These are phyloP conservation scores for Solanum chiquidenum DNA, from an alignment of 257 asterid species.

Conservation along the genomic window DNA sequence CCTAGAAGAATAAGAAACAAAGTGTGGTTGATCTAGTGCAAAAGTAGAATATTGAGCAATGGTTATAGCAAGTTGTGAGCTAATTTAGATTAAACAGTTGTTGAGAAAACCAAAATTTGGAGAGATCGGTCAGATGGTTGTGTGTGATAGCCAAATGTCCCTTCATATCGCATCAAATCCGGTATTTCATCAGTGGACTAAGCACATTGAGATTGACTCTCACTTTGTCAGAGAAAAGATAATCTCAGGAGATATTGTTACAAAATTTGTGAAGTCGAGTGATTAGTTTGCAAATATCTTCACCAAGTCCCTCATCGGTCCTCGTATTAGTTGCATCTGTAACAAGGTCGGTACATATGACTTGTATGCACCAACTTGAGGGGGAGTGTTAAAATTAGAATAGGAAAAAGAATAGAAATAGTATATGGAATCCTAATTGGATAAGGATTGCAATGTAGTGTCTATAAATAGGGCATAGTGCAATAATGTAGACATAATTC, in stretches of 20 bases:
- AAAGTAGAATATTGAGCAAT: not conserved
- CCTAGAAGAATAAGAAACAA: not conserved
- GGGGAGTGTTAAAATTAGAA: not conserved
- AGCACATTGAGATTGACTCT: not conserved
- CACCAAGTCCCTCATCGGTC: not conserved
- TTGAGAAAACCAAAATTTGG: not conserved
- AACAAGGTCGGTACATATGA: not conserved
- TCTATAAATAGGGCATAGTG: not conserved
- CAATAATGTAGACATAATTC: not conserved
- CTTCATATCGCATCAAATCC: not conserved
- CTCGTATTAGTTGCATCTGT: not conserved
- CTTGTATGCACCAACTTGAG: not conserved
- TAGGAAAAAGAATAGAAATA: not conserved
- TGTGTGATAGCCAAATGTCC: not conserved
- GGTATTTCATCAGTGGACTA: not conserved
- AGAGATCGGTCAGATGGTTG: not conserved
- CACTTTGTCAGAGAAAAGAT: not conserved
- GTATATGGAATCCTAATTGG: not conserved
- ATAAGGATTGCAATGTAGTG: not conserved
- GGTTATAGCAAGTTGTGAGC: not conserved
- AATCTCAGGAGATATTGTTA: not conserved
- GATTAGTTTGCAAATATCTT: not conserved
- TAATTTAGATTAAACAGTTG: not conserved
- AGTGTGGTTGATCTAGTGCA: not conserved
- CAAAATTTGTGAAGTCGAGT: not conserved